These are phyloP conservation scores for Acanthamoeba castellanii DNA, from an alignment of 208 protist species.

Conservation along the genomic window DNA sequence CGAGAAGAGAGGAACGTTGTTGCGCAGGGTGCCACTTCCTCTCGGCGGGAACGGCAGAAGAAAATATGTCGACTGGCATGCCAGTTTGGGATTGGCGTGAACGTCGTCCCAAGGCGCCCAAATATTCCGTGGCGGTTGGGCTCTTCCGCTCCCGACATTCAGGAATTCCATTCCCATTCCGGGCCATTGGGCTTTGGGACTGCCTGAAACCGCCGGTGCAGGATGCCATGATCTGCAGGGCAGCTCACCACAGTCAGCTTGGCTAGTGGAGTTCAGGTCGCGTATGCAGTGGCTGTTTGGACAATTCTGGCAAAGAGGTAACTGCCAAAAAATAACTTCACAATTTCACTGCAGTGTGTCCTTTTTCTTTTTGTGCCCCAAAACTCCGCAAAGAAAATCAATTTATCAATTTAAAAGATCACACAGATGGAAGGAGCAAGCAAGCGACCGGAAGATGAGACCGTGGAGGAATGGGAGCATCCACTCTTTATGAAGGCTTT, in stretches of 20 bases:
- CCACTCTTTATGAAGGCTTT: conserved; percentile 67
- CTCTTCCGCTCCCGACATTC: not conserved
- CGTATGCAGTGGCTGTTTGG: no score
- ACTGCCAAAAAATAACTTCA: no score
- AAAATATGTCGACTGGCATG: not conserved
- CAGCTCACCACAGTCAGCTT: no score
- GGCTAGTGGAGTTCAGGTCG: no score
- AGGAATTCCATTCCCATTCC: not conserved
- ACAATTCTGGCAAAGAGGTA: no score
- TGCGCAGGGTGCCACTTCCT: no score
- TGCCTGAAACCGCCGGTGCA: not conserved
- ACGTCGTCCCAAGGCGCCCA: not conserved
- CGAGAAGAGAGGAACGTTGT: not conserved
- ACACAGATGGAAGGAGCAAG: no score
- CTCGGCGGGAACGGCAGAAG: not conserved
- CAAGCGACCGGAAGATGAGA: not conserved
- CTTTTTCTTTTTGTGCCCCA: no score
- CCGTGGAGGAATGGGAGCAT: conserved; percentile 63
- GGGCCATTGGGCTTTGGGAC: not conserved
- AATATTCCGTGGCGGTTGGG: not conserved
- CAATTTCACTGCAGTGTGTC: no score
- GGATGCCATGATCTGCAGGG: no score
- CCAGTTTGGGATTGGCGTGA: not conserved
- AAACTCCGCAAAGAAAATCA: no score
- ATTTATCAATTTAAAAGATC: no score